Conservation (phyloP, 768 basidiomycete genomes). For the Leccinum boreale region DNA sequence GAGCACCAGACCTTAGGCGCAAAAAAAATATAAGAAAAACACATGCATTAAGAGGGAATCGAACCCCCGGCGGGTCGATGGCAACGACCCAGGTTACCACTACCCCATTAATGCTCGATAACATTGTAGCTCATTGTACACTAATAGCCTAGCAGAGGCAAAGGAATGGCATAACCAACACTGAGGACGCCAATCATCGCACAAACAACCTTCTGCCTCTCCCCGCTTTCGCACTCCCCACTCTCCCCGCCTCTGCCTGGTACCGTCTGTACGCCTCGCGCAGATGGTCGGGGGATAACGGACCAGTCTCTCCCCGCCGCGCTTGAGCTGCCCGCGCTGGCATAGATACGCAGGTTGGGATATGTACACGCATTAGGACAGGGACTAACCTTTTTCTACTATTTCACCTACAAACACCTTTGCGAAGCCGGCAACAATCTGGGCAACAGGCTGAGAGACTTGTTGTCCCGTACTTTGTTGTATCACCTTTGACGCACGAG, state of each 20-base stretch:
- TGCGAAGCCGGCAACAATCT: slow-evolving; percentile 83
- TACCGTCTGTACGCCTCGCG: slow-evolving; percentile 87
- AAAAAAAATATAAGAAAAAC: no score
- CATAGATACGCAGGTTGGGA: not conserved
- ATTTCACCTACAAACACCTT: slow-evolving; percentile 95
- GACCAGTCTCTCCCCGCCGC: slow-evolving; percentile 69
- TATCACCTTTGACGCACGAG: slow-evolving; percentile 53
- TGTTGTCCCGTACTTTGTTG: slow-evolving; percentile 79
- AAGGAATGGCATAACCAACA: not conserved
- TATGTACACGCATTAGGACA: not conserved
- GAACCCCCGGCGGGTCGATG: slow-evolving; percentile 84
- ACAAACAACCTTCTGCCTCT: slow-evolving; percentile 73
- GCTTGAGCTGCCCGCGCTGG: slow-evolving; percentile 75
- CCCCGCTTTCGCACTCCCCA: slow-evolving; percentile 73
- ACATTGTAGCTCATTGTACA: not conserved
- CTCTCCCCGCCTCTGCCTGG: slow-evolving; percentile 74
- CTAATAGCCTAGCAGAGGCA: not conserved
- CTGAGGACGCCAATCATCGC: slow-evolving; percentile 32
- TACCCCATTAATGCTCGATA: slow-evolving; percentile 39
- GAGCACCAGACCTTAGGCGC: no score
- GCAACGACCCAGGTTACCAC: slow-evolving; percentile 67
- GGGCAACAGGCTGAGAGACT: slow-evolving; percentile 83
- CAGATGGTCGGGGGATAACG: slow-evolving; percentile 83
- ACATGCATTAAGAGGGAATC: slow-evolving; percentile 49
- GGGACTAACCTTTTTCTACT: slow-evolving; percentile 69